Evolutionary conservation across 352 stramenopile genomes (phyloP).

Genomic region (Peronospora tabacina): DNA sequence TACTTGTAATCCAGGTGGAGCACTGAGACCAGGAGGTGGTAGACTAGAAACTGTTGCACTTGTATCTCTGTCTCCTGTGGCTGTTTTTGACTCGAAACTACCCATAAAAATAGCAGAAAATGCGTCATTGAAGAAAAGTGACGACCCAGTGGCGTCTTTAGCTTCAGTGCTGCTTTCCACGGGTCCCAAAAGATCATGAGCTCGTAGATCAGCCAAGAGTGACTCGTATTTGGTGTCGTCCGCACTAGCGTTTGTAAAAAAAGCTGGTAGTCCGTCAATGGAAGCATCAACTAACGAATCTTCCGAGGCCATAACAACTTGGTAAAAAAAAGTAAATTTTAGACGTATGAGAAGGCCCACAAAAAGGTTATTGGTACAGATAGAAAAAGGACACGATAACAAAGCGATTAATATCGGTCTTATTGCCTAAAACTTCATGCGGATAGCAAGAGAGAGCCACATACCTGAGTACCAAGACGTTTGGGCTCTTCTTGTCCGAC

Average conservation of each 20-base stretch:
- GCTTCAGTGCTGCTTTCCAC: constrained; percentile 34
- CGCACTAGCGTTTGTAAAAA: constrained; percentile 74
- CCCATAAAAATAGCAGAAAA: constrained; percentile 82
- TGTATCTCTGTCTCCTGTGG: constrained; percentile 1
- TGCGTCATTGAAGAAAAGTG: constrained; percentile 80
- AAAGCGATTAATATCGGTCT: neutral
- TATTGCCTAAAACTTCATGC: neutral
- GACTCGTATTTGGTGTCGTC: constrained; percentile 86
- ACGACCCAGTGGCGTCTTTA: constrained; percentile 28
- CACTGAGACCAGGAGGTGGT: constrained; percentile 48
- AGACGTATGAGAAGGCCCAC: constrained; percentile 1
- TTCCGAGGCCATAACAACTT: constrained; percentile 33
- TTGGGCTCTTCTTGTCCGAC: constrained; percentile 13
- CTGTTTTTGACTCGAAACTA: constrained; percentile 46
- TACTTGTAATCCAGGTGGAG: constrained; percentile 44
- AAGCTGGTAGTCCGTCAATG: constrained; percentile 51
- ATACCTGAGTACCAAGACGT: constrained; percentile 16
- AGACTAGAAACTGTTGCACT: constrained; percentile 15
- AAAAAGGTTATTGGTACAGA: constrained; percentile 7
- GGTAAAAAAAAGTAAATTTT: neutral
- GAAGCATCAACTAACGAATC: constrained; percentile 37
- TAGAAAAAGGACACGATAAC: constrained; percentile 11
- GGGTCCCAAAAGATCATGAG: constrained; percentile 73
- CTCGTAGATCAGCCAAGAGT: constrained; percentile 72
- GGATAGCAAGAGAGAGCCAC: constrained; percentile 2